These are phyloP conservation scores for Solanum peruvianum DNA, from an alignment of 257 asterid genomes.

Conservation along the genomic window DNA sequence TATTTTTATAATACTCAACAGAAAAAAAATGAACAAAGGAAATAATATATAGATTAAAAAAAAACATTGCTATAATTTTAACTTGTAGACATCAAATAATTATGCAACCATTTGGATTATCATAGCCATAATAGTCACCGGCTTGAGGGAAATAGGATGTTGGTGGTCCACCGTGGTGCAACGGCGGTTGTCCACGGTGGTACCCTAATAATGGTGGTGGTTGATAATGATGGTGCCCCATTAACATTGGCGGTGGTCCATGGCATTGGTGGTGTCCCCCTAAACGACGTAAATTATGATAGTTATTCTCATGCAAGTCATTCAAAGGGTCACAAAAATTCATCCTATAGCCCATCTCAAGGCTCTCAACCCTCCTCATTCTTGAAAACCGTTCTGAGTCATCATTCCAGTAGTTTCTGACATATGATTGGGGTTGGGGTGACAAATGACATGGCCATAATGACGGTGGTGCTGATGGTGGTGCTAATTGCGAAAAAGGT, in stretches of 20 bases:
- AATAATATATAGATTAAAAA: not conserved
- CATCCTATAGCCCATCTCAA: not conserved
- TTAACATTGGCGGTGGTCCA: not conserved
- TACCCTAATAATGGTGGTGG: not conserved
- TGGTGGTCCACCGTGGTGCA: not conserved
- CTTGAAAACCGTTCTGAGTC: not conserved
- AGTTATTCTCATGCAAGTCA: not conserved
- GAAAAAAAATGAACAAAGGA: not conserved
- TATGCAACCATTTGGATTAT: not conserved
- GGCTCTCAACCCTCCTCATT: not conserved
- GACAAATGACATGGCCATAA: not conserved
- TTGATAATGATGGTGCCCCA: not conserved
- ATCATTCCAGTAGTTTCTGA: not conserved
- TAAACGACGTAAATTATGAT: not conserved
- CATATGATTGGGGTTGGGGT: not conserved
- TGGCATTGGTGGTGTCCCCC: not conserved
- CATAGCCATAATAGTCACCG: not conserved
- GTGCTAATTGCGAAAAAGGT: not conserved
- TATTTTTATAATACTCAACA: not conserved
- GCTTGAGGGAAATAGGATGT: not conserved
- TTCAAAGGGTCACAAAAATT: not conserved
- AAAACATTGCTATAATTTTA: not conserved
- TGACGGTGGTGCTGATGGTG: not conserved
- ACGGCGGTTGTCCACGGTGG: not conserved
- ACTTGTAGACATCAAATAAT: not conserved